These are phyloP conservation scores for Lodderomyces theae DNA, from an alignment of 1,139 yeast genomes.

Conservation along the genomic window DNA sequence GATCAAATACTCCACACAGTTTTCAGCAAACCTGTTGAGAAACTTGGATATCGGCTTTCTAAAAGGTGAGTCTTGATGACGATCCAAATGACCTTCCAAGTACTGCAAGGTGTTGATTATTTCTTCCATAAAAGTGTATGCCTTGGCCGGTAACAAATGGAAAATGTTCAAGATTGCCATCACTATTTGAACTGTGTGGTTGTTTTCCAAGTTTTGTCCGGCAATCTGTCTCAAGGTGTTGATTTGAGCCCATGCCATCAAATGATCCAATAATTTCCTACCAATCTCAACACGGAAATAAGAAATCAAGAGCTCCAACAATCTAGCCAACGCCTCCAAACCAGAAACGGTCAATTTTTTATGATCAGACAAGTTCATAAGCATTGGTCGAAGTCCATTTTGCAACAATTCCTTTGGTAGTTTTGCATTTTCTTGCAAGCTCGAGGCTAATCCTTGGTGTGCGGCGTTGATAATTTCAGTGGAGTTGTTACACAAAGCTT, in stretches of 20 bases:
- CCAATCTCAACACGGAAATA: constrained; percentile 98
- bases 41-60: constrained; percentile 88
- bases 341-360: constrained; percentile 87
- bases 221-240: constrained; percentile 68
- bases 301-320: constrained; percentile 81
- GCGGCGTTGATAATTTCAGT: constrained; percentile 91
- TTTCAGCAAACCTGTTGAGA: constrained; percentile 76
- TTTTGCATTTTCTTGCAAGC: constrained; percentile 80
- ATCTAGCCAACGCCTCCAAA: constrained; percentile 83
- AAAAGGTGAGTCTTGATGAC: constrained; percentile 87
- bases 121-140: constrained; percentile 88
- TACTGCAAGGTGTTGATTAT: constrained; percentile 71
- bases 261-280: constrained; percentile 83
- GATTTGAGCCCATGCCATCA: constrained; percentile 96
- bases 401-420: constrained; percentile 91
- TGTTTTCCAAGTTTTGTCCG: constrained; percentile 71
- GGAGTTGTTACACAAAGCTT: constrained; percentile 83
- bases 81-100: constrained; percentile 78
- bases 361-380: constrained; percentile 92
- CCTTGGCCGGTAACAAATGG: constrained; percentile 88
- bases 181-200: constrained; percentile 79
- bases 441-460: constrained; percentile 79
- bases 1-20: constrained; percentile 69
- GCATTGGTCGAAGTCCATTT: constrained; percentile 90
- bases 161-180: constrained; percentile 90